Percentiles rank a stretch among this genome's conserved stretches.
phyloP scores from a whole-genome alignment of 306 rosid species.

The Prunus salicina region DNA sequence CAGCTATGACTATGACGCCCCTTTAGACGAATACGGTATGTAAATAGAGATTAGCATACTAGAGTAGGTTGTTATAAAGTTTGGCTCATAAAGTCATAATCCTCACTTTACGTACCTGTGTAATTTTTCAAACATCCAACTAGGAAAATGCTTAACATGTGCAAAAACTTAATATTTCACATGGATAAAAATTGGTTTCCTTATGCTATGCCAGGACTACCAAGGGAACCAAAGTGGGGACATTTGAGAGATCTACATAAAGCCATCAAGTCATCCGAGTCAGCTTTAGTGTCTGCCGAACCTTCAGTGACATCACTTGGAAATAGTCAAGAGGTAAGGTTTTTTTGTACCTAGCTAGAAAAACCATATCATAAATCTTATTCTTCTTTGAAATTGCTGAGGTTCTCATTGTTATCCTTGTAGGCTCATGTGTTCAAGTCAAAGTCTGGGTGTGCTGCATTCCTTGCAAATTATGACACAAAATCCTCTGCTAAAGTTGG shows the following conservation, averaged over 20 bases:
- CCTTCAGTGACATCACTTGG: constrained; percentile 68
- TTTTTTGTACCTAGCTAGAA: constrained; percentile 2
- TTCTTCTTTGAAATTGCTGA: not conserved
- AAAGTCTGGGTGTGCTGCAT: constrained; percentile 68
- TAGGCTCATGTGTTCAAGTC: constrained; percentile 75
- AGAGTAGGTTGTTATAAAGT: constrained; percentile 5
- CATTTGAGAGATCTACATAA: constrained; percentile 82
- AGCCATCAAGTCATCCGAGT: constrained; percentile 75
- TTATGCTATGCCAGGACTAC: constrained; percentile 48
- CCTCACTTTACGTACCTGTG: not conserved
- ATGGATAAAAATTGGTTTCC: constrained; percentile 21
- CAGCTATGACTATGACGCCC: constrained; percentile 94
- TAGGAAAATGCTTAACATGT: not conserved
- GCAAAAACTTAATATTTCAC: not conserved
- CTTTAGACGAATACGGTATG: constrained; percentile 89
- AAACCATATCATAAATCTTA: not conserved
- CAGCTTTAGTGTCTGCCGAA: constrained; percentile 65
- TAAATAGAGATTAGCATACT: not conserved
- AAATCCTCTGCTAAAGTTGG: constrained; percentile 43
- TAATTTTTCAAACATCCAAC: not conserved
- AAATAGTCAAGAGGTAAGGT: constrained; percentile 60
- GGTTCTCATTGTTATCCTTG: constrained; percentile 18
- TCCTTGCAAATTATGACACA: constrained; percentile 78
- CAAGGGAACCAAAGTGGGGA: constrained; percentile 89
- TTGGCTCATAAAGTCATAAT: not conserved